Evolutionary conservation across 306 rosid genomes (phyloP), one percentile per base, ranked within the genome.

Genomic region (Begonia loranthoides): DNA sequence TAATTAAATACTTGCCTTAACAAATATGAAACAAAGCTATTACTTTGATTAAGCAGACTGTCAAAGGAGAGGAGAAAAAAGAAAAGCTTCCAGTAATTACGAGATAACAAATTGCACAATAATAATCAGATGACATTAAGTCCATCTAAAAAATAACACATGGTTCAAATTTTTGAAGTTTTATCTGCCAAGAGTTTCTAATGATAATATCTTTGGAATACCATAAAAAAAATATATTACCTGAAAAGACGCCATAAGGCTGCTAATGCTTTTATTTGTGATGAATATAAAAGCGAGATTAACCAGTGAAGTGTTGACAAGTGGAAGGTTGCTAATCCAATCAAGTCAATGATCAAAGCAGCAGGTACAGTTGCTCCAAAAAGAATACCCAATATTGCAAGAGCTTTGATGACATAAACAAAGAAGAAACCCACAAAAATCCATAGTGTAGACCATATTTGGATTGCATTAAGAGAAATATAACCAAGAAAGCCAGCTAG

Each of bases 181-280:
- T n/a, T n/a, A 28, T 4, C 36, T 28, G 36, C 5, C 36, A 28
- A 28, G 36, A 28, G 36, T 28, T 28, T 28, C 36, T 28, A n/a
- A n/a, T n/a, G n/a, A n/a, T n/a, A n/a, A n/a, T 28, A 28, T 28
- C 36, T 8, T 28, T 28, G 36, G 36, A 7, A 28, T 28, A 28
- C 9, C 47, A 12, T 9, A 9, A 24, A 14, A n/a, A n/a, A 45
- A 40, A 49, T 4, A 14, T 17, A 48, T 41, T 70, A 90, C 97
- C 97, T 80, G 79, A 90, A 90, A 70, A 85, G 87, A 66, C 97
- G 92, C 94, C 97, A 90, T 69, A 90, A 73, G 55, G 94, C 80
- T 50, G 95, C 87, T 60, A 86, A 64, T 59, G 89, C 83, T 68
- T 82, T 90, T 40, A 85, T 78, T 66, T 90, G 95, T 51, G 85